Base-by-base conservation (phyloP, 768 basidiomycete species). In the Lentinula aciculospora region DNA sequence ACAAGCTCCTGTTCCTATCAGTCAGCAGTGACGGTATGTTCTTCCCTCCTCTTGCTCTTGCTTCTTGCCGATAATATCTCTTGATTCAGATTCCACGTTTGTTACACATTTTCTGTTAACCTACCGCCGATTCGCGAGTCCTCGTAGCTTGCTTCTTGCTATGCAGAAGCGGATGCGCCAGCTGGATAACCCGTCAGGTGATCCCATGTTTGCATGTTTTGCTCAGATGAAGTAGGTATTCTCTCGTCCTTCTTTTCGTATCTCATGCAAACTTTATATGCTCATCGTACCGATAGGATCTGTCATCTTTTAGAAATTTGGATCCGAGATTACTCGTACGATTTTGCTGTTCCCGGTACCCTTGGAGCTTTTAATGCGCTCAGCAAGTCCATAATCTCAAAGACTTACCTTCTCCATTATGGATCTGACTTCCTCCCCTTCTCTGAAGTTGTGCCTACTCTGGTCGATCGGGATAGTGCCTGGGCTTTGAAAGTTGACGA, bases 131-230 rank as follows among this genome's bases (percentile, higher is more conserved):
- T 94, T 94, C 67, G 81, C 90, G 37, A 86, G 80, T 32, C 91
- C 92, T 7, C 82, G 92, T 40, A 86, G 80, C 58, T 74, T 94
- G 17, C 74, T 94, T n/a, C 75, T 92, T 45, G 87, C 89, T 4
- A 91, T 94, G 87, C 89, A 92, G 69, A 89, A 91, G 66, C 84
- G 89, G 47, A 87, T 93, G 81, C 82, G 88, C 32, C 83, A 86
- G 61, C 74, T 94, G 13, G 86, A 88, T 65, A 81, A 81, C 55
- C 82, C 86, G 17, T 79, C 81, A 12, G 83, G 83, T 6, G 90
- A 94, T 72, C 87, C 88, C 0, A 86, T 92, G 83, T 88, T 93
- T 70, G 89, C 89, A 7, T 88, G 85, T 64, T 93, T 86, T 70
- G 90, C 89, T 6, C 92, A 94, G 68, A 91, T 93, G 89, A 83